Base-by-base conservation (phyloP, 1,284 basidiomycete genomes). In the Marasmius sp. region DNA sequence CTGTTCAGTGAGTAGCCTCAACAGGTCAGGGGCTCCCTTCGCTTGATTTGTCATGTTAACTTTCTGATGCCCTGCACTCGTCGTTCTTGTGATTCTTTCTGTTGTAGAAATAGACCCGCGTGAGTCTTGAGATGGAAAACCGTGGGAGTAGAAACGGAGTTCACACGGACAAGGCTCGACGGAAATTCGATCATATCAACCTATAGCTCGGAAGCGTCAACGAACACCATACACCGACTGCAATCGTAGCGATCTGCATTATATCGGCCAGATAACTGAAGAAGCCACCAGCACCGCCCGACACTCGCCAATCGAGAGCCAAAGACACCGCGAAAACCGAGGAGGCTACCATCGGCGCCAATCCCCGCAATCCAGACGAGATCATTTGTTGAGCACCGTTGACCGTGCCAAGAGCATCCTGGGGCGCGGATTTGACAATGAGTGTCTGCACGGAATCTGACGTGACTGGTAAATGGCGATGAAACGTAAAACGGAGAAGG, bases 351-450 rank as follows among this genome's bases (percentile, higher is more conserved):
- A 60, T n/a, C 20, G 62, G 62, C 27, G 62, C 58, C 6, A 63
- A 41, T 6, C 62, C 62, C 27, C 58, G 48, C 11, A 45, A 43
- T n/a, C 59, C 59, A 49, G 59, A 63, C 14, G 67, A 62, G 12
- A 64, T 52, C 66, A 66, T 68, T 36, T 70, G 69, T 12, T 64
- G 66, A 18, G 67, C 39, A 5, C 66, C 66, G 48, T 70, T 70
- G 37, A 67, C 67, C 5, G 65, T 58, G 6, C 67, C 68, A 8
- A 70, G 57, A 6, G 66, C 63, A 1, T 61, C 36, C 2, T 65
- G 65, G 7, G 60, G 58, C 0, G 67, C 55, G 20, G 18, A 38
- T 56, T 60, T 55, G 33, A 63, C 59, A 4, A 63, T 38, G 12
- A 63, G 41, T 3, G 60, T 45, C 34, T 38, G n/a, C 38, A 57